phyloP scores from a whole-genome alignment of 129 eudicot species.

The Lactuca sativa region DNA sequence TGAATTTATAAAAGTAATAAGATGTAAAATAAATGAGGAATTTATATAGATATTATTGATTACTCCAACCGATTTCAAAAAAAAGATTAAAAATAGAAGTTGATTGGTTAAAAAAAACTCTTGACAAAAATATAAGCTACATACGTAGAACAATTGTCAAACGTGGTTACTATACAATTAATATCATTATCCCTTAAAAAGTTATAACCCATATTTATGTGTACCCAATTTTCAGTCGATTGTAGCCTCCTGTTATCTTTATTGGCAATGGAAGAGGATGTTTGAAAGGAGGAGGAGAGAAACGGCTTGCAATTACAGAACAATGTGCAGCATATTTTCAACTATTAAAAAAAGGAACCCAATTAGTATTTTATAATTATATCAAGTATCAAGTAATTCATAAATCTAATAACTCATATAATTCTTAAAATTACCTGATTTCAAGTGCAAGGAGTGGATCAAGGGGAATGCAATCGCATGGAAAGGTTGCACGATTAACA shows the following conservation, averaged over 20 bases:
- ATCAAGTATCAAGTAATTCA: background rate
- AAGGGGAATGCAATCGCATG: conserved; percentile 98
- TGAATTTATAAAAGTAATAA: no score
- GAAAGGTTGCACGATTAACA: conserved; percentile 98
- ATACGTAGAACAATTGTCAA: no score
- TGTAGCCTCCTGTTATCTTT: conserved; percentile 67
- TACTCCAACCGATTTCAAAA: no score
- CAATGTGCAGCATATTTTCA: conserved; percentile 95
- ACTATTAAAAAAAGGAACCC: conserved; percentile 32
- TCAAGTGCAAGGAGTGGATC: conserved; percentile 97
- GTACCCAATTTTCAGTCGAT: conserved; percentile 81
- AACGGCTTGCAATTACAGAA: conserved; percentile 82
- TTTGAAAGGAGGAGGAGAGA: conserved; percentile 74
- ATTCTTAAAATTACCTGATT: conserved; percentile 52
- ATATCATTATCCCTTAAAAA: no score
- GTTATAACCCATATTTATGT: background rate
- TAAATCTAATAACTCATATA: no score
- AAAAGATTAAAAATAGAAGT: no score
- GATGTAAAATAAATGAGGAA: no score
- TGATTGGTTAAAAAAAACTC: background rate
- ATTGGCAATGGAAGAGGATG: conserved; percentile 72
- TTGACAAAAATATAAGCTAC: no score
- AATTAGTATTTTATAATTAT: conserved; percentile 18
- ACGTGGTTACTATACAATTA: no score
- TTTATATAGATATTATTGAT: no score